phyloP scores from a whole-genome alignment of 352 stramenopile species.

The Globisporangium parvum region DNA sequence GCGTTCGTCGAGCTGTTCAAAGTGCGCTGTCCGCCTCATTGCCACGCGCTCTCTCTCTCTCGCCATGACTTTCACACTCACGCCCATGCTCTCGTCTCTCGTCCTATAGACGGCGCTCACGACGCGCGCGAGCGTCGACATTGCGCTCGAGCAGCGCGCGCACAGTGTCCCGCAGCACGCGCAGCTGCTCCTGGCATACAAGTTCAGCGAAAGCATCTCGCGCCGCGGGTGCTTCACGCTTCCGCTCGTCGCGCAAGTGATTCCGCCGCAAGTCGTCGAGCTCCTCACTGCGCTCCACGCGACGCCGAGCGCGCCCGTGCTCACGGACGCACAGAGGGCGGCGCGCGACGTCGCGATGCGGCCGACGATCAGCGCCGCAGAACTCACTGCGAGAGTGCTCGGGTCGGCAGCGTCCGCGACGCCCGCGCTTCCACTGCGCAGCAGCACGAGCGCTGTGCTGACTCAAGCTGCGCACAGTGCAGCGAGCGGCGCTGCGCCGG shows the following conservation, averaged over 20 bases:
- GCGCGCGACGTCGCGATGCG: not conserved
- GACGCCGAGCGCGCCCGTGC: constrained; percentile 22
- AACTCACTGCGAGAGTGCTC: not conserved
- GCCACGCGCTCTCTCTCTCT: not conserved
- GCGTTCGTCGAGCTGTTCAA: constrained; percentile 32
- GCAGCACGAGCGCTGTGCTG: no score
- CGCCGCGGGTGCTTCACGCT: constrained; percentile 44
- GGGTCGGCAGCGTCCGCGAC: not conserved
- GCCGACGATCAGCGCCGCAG: not conserved
- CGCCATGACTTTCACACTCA: no score
- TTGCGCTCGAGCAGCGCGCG: constrained; percentile 21
- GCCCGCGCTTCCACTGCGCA: not conserved
- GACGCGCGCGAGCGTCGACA: constrained; percentile 25
- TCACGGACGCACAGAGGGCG: constrained; percentile 25
- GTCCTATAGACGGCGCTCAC: constrained; percentile 33
- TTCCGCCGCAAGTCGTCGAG: constrained; percentile 24
- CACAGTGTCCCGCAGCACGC: constrained; percentile 8
- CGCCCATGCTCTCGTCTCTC: not conserved
- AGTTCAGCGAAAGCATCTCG: constrained; percentile 50
- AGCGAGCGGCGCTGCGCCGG: no score
- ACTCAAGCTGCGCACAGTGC: no score
- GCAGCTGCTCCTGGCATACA: constrained; percentile 48
- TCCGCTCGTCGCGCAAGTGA: constrained; percentile 21
- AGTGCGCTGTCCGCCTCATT: constrained; percentile 16
- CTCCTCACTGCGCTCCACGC: constrained; percentile 36